These are phyloP conservation scores for Leucaena leucocephala DNA, from an alignment of 306 rosid species.

Conservation along the genomic window DNA sequence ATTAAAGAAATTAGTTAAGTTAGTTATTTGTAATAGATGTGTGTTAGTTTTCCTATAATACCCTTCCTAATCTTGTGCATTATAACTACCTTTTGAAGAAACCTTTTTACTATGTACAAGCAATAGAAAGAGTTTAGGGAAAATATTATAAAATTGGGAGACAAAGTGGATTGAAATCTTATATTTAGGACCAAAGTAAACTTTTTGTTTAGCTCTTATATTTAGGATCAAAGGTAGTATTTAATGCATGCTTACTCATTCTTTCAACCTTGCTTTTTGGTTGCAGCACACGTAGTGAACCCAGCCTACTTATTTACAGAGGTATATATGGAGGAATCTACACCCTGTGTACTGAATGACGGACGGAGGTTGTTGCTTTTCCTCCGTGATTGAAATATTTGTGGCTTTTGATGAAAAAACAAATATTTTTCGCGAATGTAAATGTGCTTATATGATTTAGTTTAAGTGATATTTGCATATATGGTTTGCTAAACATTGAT, in stretches of 20 bases:
- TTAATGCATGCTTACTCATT: conserved; percentile 11
- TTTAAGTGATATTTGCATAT: not conserved
- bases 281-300: conserved; percentile 30
- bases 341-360: conserved; percentile 1
- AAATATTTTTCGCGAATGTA: not conserved
- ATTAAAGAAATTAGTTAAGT: no score
- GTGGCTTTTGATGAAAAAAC: not conserved
- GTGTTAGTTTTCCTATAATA: no score
- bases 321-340: not conserved
- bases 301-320: not conserved
- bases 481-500: not conserved
- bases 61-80: no score
- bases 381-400: not conserved
- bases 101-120: no score
- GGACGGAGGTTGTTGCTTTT: conserved; percentile 18
- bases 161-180: no score
- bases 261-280: not conserved
- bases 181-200: no score
- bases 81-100: no score
- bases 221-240: not conserved
- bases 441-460: not conserved
- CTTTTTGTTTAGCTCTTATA: no score
- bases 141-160: no score
- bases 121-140: no score
- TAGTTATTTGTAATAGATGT: no score